Percentiles rank a stretch among this genome's conserved stretches.
Evolutionary conservation across 1,139 yeast species (phyloP).

Genomic region (Sugiyamaella neomexicana): DNA sequence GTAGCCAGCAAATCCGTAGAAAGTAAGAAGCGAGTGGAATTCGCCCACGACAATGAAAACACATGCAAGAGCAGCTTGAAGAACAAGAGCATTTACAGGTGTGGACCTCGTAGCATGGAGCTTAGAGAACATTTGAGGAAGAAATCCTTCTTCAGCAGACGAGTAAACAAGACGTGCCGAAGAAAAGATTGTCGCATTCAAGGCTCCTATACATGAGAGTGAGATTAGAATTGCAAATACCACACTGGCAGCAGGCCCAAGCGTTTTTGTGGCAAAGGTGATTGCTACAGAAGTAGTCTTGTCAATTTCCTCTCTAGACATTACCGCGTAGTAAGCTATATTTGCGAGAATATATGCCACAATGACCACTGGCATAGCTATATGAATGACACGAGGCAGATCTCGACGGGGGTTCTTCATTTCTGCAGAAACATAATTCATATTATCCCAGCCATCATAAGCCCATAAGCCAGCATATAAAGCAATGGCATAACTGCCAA

Average conservation of each 20-base stretch:
- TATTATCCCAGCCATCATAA: conserved; percentile 49
- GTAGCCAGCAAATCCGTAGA: conserved; percentile 46
- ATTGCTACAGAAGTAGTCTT: conserved; percentile 43
- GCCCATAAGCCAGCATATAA: conserved; percentile 49
- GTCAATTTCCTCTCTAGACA: conserved; percentile 39
- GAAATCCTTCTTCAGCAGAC: conserved; percentile 41
- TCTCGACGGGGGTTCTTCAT: conserved; percentile 43
- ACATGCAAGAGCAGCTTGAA: conserved; percentile 38
- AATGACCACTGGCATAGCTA: conserved; percentile 46
- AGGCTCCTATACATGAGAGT: conserved; percentile 45
- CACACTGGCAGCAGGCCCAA: conserved; percentile 38
- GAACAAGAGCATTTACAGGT: conserved; percentile 42
- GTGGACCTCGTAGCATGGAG: conserved; percentile 36
- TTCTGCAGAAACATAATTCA: conserved; percentile 46
- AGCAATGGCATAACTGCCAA: conserved; percentile 43
- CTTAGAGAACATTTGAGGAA: conserved; percentile 40
- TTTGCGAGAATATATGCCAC: conserved; percentile 43
- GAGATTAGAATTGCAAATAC: conserved; percentile 42
- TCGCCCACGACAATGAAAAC: conserved; percentile 42
- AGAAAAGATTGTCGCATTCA: conserved; percentile 45
- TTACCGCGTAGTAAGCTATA: conserved; percentile 42
- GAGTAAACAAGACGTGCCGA: conserved; percentile 43
- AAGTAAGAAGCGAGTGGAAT: conserved; percentile 41
- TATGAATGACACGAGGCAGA: conserved; percentile 44
- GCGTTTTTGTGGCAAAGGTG: conserved; percentile 38